These are phyloP conservation scores for Colletotrichum caudatum DNA, from an alignment of 2,329 filamentous ascomycete species.

Conservation along the genomic window DNA sequence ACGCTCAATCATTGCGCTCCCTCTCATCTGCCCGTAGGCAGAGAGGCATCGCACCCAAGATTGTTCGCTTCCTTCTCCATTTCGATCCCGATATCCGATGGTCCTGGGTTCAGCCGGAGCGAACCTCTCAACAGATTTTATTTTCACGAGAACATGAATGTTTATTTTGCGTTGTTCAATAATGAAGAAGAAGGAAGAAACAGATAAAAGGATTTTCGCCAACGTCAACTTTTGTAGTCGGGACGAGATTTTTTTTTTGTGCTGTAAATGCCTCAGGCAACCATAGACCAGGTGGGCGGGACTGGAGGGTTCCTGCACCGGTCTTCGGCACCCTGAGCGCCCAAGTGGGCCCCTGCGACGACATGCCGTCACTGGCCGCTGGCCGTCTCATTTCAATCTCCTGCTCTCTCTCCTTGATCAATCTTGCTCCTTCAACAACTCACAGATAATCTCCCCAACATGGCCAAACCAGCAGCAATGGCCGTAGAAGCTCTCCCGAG, in stretches of 20 bases:
- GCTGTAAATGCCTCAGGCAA: slow-evolving; percentile 24
- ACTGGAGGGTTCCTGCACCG: slow-evolving; percentile 11
- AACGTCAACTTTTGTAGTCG: slow-evolving; percentile 31
- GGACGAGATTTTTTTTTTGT: slow-evolving; percentile 23
- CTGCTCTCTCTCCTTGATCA: slow-evolving; percentile 7
- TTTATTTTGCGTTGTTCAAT: slow-evolving; percentile 63
- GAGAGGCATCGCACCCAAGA: slow-evolving; percentile 71
- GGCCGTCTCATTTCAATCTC: slow-evolving; percentile 27
- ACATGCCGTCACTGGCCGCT: slow-evolving; percentile 36
- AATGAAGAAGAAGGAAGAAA: slow-evolving; percentile 49
- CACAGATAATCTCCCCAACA: slow-evolving; percentile 31
- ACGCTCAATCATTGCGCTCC: slow-evolving; percentile 72
- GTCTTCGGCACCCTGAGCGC: slow-evolving; percentile 32
- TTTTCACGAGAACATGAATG: slow-evolving; percentile 53
- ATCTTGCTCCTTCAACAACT: background rate
- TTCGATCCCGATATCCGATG: slow-evolving; percentile 60
- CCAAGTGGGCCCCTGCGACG: slow-evolving; percentile 36
- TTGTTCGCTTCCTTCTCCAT: slow-evolving; percentile 68
- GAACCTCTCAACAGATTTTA: slow-evolving; percentile 60
- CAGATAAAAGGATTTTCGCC: slow-evolving; percentile 38
- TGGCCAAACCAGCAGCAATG: slow-evolving; percentile 47
- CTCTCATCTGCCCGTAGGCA: slow-evolving; percentile 59
- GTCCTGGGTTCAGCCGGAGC: slow-evolving; percentile 60
- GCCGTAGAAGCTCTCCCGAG: slow-evolving; percentile 60
- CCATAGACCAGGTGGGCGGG: slow-evolving; percentile 2